Base-by-base conservation (phyloP, 2,329 filamentous ascomycete genomes). In the Aspergillus ustus region DNA sequence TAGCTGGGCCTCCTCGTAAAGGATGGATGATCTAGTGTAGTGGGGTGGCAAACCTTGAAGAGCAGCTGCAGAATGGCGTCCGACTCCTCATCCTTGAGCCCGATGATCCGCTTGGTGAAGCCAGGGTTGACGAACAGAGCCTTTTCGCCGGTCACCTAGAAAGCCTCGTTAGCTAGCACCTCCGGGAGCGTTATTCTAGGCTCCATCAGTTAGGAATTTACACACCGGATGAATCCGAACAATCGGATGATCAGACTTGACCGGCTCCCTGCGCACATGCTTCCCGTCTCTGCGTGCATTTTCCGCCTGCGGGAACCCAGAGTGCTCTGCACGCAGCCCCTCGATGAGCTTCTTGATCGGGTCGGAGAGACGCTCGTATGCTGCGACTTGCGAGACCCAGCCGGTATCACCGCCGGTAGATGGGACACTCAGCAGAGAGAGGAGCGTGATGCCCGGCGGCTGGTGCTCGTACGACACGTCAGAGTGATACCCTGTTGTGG, bases 71-170 rank as follows among this genome's bases (percentile, higher is more conserved):
- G 17, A 9, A 65, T 57, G 0, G 51, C 52, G 20, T 66, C 60
- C 3, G 57, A 59, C 11, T 63, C 46, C 29, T 56, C 45, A 37
- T 59, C 62, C 49, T 64, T 56, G 1, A 63, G 40, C 0, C 60
- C 63, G 15, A 64, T 9, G 6, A 64, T 64, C 7, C 62, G 52
- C 31, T 69, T 69, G 19, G 71, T 75, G 59, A 73, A 75, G 28
- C 68, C 72, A 1, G 65, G 62, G 54, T 77, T 77, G 40, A 77
- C 72, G 46, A 71, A 77, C 2, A 77, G 65, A 2, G 73, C 69
- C 53, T 76, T 75, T 45, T 70, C 59, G 0, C 73, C 73, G 0
- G 75, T 77, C 2, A 65, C 64, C 1, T 59, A 56, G 3, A 15
- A 2, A 25, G 6, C 3, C n/a, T 22, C 15, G 2, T 53, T 43